Conservation (phyloP, 2,329 filamentous ascomycete genomes). For the Cladophialophora psammophila region DNA sequence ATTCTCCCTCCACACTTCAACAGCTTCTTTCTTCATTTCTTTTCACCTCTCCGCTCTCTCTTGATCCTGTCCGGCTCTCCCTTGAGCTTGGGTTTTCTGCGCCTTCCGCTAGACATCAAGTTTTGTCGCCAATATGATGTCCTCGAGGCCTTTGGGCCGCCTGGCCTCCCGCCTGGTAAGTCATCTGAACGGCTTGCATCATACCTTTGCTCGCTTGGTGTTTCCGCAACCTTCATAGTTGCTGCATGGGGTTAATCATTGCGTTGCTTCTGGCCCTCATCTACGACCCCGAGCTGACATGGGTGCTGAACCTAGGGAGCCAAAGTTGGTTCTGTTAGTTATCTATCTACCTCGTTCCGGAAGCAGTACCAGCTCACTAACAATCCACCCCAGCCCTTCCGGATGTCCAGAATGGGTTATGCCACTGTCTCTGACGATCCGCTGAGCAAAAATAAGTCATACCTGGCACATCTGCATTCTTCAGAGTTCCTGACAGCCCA, state of each 20-base stretch:
- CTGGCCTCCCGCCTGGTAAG: conserved; percentile 41
- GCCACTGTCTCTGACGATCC: conserved; percentile 70
- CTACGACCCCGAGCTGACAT: conserved; percentile 21
- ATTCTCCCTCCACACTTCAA: conserved; percentile 42
- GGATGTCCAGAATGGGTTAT: conserved; percentile 38
- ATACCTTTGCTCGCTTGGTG: conserved; percentile 35
- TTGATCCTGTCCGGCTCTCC: conserved; percentile 44
- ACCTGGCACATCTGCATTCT: not conserved
- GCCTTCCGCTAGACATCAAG: conserved; percentile 46
- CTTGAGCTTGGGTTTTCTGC: conserved; percentile 46
- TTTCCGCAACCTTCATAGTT: conserved; percentile 1
- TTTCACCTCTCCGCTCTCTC: conserved; percentile 48
- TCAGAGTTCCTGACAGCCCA: conserved; percentile 24
- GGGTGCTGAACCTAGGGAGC: conserved; percentile 46
- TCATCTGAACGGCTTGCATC: conserved; percentile 52
- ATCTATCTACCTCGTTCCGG: conserved; percentile 20
- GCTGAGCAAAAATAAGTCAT: conserved; percentile 75
- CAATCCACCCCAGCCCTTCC: conserved; percentile 43
- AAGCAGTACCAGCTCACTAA: conserved; percentile 20
- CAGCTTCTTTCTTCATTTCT: conserved; percentile 49
- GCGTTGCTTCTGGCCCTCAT: not conserved
- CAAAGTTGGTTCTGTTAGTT: conserved; percentile 56
- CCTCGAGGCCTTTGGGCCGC: conserved; percentile 47
- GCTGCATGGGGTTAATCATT: conserved; percentile 21
- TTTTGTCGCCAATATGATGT: conserved; percentile 55